Conservation (phyloP, 768 basidiomycete genomes). For the Tremella mesenterica region DNA sequence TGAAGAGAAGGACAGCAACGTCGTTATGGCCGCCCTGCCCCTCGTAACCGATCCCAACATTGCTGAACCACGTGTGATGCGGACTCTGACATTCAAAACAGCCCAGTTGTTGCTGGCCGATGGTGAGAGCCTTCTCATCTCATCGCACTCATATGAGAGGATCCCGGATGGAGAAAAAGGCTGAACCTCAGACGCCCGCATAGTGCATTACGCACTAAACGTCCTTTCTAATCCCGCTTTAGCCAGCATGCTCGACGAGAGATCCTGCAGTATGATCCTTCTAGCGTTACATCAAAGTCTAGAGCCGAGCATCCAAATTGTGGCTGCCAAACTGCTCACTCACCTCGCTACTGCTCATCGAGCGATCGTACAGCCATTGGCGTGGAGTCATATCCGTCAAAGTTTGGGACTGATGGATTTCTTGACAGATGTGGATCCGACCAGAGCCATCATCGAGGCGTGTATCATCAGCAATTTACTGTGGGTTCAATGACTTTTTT, state of each 20-base stretch:
- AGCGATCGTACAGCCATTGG: conserved; percentile 36
- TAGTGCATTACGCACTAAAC: conserved; percentile 29
- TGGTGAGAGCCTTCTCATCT: conserved; percentile 14
- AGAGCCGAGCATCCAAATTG: conserved; percentile 35
- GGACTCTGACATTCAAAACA: conserved; percentile 25
- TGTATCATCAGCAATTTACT: conserved; percentile 38
- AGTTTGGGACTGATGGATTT: conserved; percentile 33
- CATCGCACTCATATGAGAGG: not conserved
- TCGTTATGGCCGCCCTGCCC: conserved; percentile 28
- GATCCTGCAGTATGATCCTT: conserved; percentile 33
- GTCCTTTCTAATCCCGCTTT: conserved; percentile 30
- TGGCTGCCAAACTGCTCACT: conserved; percentile 34
- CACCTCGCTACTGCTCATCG: conserved; percentile 31
- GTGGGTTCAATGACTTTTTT: conserved; percentile 10
- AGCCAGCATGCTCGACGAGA: conserved; percentile 28
- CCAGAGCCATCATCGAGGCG: conserved; percentile 30
- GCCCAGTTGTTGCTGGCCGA: conserved; percentile 32
- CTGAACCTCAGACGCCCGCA: conserved; percentile 20
- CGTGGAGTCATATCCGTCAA: conserved; percentile 37
- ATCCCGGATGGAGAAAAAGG: too few species aligned
- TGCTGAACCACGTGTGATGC: conserved; percentile 16
- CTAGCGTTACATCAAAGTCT: conserved; percentile 34
- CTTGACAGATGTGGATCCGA: conserved; percentile 26
- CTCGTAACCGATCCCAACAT: conserved; percentile 22
- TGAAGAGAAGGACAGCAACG: conserved; percentile 21